These are phyloP conservation scores for Isoetes taiwanensis DNA, from an alignment of 75 land plant species.

Conservation along the genomic window DNA sequence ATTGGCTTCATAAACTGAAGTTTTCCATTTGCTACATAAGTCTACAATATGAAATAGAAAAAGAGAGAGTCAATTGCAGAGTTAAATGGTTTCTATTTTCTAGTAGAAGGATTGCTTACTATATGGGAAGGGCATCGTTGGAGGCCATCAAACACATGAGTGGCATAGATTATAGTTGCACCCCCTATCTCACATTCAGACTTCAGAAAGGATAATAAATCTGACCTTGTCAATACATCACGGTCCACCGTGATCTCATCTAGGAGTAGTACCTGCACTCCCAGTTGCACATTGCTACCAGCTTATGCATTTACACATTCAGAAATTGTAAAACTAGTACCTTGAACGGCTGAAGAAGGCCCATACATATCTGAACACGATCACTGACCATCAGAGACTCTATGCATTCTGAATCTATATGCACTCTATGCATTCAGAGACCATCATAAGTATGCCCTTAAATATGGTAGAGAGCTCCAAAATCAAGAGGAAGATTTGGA, in stretches of 20 bases:
- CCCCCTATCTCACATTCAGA: conserved; percentile 76
- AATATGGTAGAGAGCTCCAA: too few relatives aligned
- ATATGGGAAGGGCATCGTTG: conserved; percentile 96
- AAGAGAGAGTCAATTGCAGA: too few relatives aligned
- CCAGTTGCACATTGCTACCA: too few relatives aligned
- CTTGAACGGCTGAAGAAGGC: conserved; percentile 85
- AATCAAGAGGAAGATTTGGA: too few relatives aligned
- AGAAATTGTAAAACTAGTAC: conserved; percentile 30
- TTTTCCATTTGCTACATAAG: too few relatives aligned
- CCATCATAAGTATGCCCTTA: too few relatives aligned
- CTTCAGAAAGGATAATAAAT: conserved; percentile 58
- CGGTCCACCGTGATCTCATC: conserved; percentile 99
- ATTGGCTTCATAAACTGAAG: too few relatives aligned
- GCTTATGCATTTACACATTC: too few relatives aligned
- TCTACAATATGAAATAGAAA: too few relatives aligned
- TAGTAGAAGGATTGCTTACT: conserved; percentile 39
- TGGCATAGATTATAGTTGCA: conserved; percentile 85
- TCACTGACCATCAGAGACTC: conserved; percentile 93
- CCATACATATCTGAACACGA: conserved; percentile 95
- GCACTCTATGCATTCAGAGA: too few relatives aligned
- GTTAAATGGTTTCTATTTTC: too few relatives aligned
- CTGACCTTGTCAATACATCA: conserved; percentile 85
- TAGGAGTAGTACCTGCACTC: conserved; percentile 79
- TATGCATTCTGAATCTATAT: too few relatives aligned
- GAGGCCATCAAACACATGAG: conserved; percentile 96